These are phyloP conservation scores for Pezicula neosporulosa DNA, from an alignment of 2,329 filamentous ascomycete genomes.

Conservation along the genomic window DNA sequence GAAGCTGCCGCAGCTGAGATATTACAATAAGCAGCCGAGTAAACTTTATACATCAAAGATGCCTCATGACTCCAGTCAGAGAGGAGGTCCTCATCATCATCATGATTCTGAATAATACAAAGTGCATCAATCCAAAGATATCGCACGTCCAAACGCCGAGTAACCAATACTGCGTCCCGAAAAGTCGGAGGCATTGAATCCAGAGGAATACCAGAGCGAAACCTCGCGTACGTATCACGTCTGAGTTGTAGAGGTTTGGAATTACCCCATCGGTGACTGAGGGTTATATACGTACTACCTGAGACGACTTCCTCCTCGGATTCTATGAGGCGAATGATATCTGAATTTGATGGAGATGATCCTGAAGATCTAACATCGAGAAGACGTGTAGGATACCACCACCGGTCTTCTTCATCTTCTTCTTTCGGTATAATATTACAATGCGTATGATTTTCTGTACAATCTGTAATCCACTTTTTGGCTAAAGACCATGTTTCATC, in stretches of 20 bases:
- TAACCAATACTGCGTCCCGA: conserved; percentile 6
- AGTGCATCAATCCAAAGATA: conserved; percentile 9
- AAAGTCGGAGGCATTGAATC: conserved; percentile 4
- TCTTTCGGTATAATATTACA: not conserved
- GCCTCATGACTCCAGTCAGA: conserved; percentile 6
- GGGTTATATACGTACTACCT: not conserved
- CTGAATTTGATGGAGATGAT: not conserved
- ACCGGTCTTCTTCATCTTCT: too few species aligned
- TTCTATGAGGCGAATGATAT: not conserved
- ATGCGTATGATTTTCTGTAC: not conserved
- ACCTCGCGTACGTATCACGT: not conserved
- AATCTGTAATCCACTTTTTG: not conserved
- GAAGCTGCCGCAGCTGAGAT: not conserved
- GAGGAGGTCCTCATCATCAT: too few species aligned
- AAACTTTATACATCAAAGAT: conserved; percentile 4
- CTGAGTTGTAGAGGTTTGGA: not conserved
- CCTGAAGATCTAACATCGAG: not conserved
- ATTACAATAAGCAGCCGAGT: not conserved
- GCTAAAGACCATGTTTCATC: not conserved
- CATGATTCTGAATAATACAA: conserved; percentile 7
- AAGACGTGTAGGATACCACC: not conserved
- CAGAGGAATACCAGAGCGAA: not conserved
- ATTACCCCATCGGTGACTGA: not conserved
- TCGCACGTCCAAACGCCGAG: not conserved
- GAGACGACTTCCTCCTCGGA: not conserved